Conservation (phyloP, 2,329 filamentous ascomycete genomes). For the Cercospora brassicicola region DNA sequence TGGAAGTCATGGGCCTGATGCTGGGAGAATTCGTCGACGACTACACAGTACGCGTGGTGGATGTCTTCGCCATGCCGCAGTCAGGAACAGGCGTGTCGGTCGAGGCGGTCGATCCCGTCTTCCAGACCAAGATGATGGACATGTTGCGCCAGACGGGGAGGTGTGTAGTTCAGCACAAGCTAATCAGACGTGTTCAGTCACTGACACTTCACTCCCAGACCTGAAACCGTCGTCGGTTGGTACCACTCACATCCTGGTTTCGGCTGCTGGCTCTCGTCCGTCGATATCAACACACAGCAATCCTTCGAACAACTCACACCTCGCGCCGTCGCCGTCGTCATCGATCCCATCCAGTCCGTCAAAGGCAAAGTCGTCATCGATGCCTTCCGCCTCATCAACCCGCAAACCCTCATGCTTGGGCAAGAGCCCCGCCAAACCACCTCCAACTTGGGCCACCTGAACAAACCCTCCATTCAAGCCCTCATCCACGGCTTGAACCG, state of each 20-base stretch:
- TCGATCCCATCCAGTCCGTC: conserved; percentile 97
- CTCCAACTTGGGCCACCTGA: conserved; percentile 94
- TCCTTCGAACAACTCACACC: conserved; percentile 99
- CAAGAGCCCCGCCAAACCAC: conserved; percentile 97
- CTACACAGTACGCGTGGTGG: conserved; percentile 96
- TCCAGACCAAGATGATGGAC: conserved; percentile 99
- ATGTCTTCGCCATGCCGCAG: conserved; percentile 99
- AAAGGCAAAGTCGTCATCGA: conserved; percentile 99
- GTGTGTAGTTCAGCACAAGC: conserved; percentile 51
- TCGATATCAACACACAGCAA: conserved; percentile 99
- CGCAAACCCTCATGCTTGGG: conserved; percentile 94
- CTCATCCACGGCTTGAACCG: conserved; percentile 96
- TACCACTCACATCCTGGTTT: conserved; percentile 99
- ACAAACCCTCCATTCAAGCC: conserved; percentile 99
- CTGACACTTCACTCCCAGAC: conserved; percentile 54
- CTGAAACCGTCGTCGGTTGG: conserved; percentile 97
- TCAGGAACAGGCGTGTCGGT: conserved; percentile 97
- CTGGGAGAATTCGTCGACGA: conserved; percentile 98
- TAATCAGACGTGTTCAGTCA: neutral
- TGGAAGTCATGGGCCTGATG: conserved; percentile 99
- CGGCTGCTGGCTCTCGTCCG: conserved; percentile 96
- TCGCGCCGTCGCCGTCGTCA: conserved; percentile 93
- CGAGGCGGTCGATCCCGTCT: conserved; percentile 96
- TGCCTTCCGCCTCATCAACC: conserved; percentile 97
- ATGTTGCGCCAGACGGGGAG: conserved; percentile 97